phyloP scores from a whole-genome alignment of 805 yeast genomes.

The Kodamaea hsintzibuensis region DNA sequence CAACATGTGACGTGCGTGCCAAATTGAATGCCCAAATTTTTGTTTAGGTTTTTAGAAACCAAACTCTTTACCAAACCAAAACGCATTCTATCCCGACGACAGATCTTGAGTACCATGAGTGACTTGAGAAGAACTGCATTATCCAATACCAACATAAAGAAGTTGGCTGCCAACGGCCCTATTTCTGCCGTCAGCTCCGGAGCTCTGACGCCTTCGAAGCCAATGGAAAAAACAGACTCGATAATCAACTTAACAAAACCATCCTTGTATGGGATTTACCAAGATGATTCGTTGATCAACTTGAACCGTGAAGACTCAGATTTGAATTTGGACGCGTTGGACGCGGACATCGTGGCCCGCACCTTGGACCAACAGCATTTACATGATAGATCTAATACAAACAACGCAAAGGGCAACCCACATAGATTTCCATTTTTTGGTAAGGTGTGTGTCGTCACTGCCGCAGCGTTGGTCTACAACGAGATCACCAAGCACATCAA shows the following conservation, averaged over 20 bases:
- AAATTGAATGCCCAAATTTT: not conserved
- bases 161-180: constrained; percentile 9
- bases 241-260: constrained; percentile 52
- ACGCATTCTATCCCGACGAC: not conserved
- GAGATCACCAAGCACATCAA: constrained; percentile 53
- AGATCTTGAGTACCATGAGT: not conserved
- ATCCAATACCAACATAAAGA: constrained; percentile 19
- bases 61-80: not conserved
- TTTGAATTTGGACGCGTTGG: constrained; percentile 16
- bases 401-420: not conserved
- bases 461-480: constrained; percentile 51
- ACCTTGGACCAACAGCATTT: not conserved
- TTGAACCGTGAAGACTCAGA: constrained; percentile 20
- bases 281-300: constrained; percentile 41
- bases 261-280: constrained; percentile 51
- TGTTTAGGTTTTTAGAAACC: not conserved
- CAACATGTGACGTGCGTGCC: constrained; percentile 2
- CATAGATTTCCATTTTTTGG: constrained; percentile 1
- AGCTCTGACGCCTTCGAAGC: constrained; percentile 19
- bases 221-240: constrained; percentile 39
- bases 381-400: not conserved
- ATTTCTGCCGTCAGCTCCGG: constrained; percentile 16
- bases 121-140: constrained; percentile 20
- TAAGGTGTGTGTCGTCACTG: not conserved
- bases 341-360: constrained; percentile 6